phyloP scores from a whole-genome alignment of 176 grass and related monocot genomes.

The Metroxylon sagu region DNA sequence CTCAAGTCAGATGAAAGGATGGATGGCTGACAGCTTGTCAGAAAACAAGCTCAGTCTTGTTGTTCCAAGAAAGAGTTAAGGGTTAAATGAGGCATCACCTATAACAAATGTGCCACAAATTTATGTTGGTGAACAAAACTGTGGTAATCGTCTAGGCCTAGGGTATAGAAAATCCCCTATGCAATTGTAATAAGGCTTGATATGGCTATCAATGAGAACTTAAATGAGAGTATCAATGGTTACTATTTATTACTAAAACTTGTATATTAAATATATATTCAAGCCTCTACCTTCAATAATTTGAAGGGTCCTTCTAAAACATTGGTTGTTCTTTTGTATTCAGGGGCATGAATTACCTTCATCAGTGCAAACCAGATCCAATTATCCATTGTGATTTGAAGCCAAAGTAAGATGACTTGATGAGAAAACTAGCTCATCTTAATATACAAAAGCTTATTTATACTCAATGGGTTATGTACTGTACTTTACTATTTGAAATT shows the following conservation, averaged over 20 bases:
- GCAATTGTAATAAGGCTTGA: no score
- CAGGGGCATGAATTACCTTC: slow-evolving; percentile 98
- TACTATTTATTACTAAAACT: background rate
- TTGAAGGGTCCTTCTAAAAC: background rate
- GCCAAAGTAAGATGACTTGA: slow-evolving; percentile 97
- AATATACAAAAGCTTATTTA: slow-evolving; percentile 2
- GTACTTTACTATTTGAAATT: slow-evolving; percentile 64
- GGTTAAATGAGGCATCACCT: no score
- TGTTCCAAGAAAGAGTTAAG: no score
- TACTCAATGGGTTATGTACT: slow-evolving; percentile 14
- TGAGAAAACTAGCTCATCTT: slow-evolving; percentile 9
- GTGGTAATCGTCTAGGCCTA: no score
- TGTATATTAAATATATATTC: background rate
- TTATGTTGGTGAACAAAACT: no score
- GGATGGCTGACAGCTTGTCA: no score
- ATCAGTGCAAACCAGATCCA: slow-evolving; percentile 87
- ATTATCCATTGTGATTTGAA: slow-evolving; percentile 94
- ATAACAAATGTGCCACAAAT: no score
- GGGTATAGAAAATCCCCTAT: no score
- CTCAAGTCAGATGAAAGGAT: no score
- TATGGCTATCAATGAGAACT: no score
- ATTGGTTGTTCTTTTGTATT: slow-evolving; percentile 14
- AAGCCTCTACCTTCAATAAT: background rate
- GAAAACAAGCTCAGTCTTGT: no score
- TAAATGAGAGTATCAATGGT: background rate